Evolutionary conservation across 2,329 filamentous ascomycete genomes (phyloP).

Genomic region (Parascedosporium putredinis): DNA sequence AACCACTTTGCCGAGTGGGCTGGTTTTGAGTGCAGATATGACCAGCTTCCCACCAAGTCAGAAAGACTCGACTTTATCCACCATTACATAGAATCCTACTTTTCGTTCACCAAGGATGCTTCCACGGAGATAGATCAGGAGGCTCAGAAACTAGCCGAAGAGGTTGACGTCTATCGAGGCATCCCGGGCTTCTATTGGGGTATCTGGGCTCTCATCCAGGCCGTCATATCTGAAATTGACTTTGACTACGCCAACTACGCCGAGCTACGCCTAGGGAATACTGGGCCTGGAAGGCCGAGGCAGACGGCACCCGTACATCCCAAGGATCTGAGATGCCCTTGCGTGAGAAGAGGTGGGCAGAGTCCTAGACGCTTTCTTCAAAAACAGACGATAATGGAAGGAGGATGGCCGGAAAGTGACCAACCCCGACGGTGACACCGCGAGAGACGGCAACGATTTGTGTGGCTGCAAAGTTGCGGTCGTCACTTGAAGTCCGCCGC

Average conservation of each 20-base stretch:
- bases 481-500: too few species aligned
- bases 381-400: neutral
- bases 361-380: too few species aligned
- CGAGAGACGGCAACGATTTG: too few species aligned
- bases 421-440: too few species aligned
- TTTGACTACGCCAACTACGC: slow-evolving; percentile 95
- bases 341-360: slow-evolving; percentile 72
- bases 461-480: too few species aligned
- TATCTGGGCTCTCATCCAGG: slow-evolving; percentile 92
- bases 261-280: slow-evolving; percentile 78
- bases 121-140: slow-evolving; percentile 47
- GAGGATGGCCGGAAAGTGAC: neutral
- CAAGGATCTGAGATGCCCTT: slow-evolving; percentile 53
- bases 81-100: slow-evolving; percentile 74
- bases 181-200: slow-evolving; percentile 88
- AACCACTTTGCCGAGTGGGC: slow-evolving; percentile 99
- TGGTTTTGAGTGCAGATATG: slow-evolving; percentile 90
- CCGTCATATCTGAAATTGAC: slow-evolving; percentile 86
- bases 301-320: slow-evolving; percentile 46
- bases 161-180: slow-evolving; percentile 81
- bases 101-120: slow-evolving; percentile 28
- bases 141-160: slow-evolving; percentile 57
- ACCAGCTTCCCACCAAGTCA: slow-evolving; percentile 64
- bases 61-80: slow-evolving; percentile 72
- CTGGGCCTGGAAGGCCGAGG: slow-evolving; percentile 78